Conservation (phyloP, 2,329 filamentous ascomycete genomes). For the Diaporthe amygdali region DNA sequence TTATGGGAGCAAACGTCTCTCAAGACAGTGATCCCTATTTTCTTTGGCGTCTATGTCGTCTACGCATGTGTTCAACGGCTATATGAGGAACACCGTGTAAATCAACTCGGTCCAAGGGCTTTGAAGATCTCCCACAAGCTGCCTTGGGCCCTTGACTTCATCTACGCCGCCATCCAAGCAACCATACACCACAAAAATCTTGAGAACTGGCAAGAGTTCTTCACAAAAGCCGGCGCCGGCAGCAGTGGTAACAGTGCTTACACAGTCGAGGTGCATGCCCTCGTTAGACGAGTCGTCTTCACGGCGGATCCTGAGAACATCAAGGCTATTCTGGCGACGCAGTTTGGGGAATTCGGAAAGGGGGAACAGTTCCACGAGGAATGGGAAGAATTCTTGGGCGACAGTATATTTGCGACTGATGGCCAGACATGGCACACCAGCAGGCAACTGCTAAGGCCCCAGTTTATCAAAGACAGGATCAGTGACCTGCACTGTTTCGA, state of each 20-base stretch:
- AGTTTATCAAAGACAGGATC: conserved; percentile 85
- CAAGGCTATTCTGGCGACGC: conserved; percentile 86
- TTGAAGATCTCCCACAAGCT: conserved; percentile 39
- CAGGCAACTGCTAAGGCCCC: conserved; percentile 81
- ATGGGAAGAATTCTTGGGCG: conserved; percentile 77
- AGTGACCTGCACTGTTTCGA: conserved; percentile 85
- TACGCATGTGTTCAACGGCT: conserved; percentile 44
- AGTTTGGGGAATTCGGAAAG: conserved; percentile 87
- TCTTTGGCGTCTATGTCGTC: conserved; percentile 43
- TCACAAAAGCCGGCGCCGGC: conserved; percentile 50
- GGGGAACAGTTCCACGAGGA: conserved; percentile 75
- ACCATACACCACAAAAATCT: conserved; percentile 61
- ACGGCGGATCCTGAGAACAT: conserved; percentile 89
- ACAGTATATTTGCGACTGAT: conserved; percentile 83
- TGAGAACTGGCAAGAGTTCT: conserved; percentile 63
- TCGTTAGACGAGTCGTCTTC: conserved; percentile 68
- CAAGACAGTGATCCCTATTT: conserved; percentile 42
- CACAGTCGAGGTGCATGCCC: conserved; percentile 64
- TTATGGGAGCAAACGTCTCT: conserved; percentile 50
- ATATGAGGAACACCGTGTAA: conserved; percentile 49
- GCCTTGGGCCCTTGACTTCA: conserved; percentile 69
- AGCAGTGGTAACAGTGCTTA: conserved; percentile 58
- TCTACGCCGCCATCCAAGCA: conserved; percentile 60
- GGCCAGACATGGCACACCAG: conserved; percentile 79
- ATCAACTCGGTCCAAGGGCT: conserved; percentile 50